A percentile compares a stretch with the other conserved stretches of the same genome.
Evolutionary conservation across 352 stramenopile species (phyloP).

Genomic region (Thalassiosira oceanica): DNA sequence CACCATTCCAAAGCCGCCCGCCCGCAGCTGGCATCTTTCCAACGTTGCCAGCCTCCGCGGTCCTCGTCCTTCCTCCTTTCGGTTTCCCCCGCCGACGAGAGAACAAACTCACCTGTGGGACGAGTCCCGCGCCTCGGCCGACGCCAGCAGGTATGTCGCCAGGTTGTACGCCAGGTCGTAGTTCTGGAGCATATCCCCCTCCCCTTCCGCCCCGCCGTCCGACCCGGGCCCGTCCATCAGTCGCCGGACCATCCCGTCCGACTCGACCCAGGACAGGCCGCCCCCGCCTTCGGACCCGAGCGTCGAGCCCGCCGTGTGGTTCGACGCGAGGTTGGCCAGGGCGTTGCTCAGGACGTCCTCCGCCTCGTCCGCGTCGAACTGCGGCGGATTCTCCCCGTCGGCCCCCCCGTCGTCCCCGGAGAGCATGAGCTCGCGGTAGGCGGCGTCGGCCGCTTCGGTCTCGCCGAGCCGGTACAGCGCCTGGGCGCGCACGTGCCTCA

Average conservation of each 20-base stretch:
- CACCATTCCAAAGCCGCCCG: too few relatives aligned
- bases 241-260: conserved; percentile 6
- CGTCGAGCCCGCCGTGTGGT: conserved; percentile 39
- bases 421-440: conserved; percentile 39
- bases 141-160: conserved; percentile 44
- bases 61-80: too few relatives aligned
- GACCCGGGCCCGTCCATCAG: conserved; percentile 7
- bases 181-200: conserved; percentile 38
- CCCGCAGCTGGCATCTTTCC: too few relatives aligned
- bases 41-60: too few relatives aligned
- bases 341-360: conserved; percentile 60
- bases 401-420: neutral
- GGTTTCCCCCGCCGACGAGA: too few relatives aligned
- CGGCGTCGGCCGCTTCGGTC: conserved; percentile 31
- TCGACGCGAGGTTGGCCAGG: conserved; percentile 37
- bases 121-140: conserved; percentile 16
- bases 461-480: conserved; percentile 58
- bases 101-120: conserved; percentile 2
- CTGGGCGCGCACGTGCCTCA: conserved; percentile 47
- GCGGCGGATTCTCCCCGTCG: conserved; percentile 8
- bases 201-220: neutral
- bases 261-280: conserved; percentile 21
- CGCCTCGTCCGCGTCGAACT: conserved; percentile 41
- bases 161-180: conserved; percentile 62
- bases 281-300: neutral